phyloP scores from a whole-genome alignment of 345 rosid species.

The Hibiscus tridactylites region DNA sequence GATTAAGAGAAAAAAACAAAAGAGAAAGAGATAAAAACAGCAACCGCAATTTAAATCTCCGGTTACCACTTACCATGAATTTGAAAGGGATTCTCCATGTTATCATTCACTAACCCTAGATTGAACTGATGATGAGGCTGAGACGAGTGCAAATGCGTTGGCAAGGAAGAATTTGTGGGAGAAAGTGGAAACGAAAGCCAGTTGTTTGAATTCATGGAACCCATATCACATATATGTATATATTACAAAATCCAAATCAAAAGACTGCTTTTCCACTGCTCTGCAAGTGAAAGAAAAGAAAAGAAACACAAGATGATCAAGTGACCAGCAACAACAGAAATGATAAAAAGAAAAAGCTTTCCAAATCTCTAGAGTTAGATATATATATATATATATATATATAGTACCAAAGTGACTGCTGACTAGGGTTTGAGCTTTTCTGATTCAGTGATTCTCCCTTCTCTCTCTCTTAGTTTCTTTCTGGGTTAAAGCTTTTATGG shows the following conservation, averaged over 20 bases:
- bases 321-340: not conserved
- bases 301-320: not conserved
- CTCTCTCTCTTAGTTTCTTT: no score
- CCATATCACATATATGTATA: conserved; percentile 3
- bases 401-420: conserved; percentile 10
- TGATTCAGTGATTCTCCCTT: conserved; percentile 3
- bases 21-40: no score
- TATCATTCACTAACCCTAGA: conserved; percentile 68
- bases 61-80: conserved; percentile 45
- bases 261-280: conserved; percentile 7
- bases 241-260: no score
- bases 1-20: not conserved
- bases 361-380: no score
- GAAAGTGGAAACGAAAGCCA: conserved; percentile 98
- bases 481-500: conserved; percentile 11
- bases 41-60: no score
- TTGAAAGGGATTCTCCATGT: conserved; percentile 74
- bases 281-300: not conserved
- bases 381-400: no score
- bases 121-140: conserved; percentile 80
- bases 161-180: conserved; percentile 65
- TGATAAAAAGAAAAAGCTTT: no score
- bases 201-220: conserved; percentile 90
- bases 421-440: conserved; percentile 12
- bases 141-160: conserved; percentile 17